A percentile compares a stretch with the other conserved stretches of the same genome.
phyloP scores from a whole-genome alignment of 2,329 filamentous ascomycete species.

The Metarhizium robertsii region DNA sequence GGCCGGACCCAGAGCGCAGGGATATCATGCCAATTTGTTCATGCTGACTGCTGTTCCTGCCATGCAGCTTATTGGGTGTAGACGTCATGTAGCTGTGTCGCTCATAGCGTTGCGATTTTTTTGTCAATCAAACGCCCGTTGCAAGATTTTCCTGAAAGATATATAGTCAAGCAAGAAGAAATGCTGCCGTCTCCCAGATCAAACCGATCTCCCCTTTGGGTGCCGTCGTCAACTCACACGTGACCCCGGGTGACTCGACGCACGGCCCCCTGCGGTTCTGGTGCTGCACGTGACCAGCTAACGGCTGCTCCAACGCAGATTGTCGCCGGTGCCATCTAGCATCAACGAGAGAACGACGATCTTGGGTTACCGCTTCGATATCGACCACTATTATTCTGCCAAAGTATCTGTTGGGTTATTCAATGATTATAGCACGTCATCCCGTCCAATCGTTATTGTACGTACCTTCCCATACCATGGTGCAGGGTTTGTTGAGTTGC shows the following conservation, averaged over 20 bases:
- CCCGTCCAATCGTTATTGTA: slow-evolving; percentile 26
- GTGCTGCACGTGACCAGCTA: not conserved
- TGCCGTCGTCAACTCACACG: not conserved
- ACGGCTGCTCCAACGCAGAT: slow-evolving; percentile 7
- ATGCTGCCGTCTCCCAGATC: too few species aligned
- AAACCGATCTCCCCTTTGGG: too few species aligned
- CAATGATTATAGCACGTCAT: slow-evolving; percentile 22
- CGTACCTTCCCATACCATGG: slow-evolving; percentile 6
- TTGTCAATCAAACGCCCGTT: not conserved
- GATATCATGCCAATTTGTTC: not conserved
- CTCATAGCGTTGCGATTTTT: not conserved
- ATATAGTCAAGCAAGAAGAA: too few species aligned
- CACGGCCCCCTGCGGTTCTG: not conserved
- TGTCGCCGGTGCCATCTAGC: slow-evolving; percentile 6
- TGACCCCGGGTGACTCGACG: not conserved
- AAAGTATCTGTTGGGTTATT: slow-evolving; percentile 29
- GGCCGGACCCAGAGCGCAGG: not conserved
- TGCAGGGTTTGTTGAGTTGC: slow-evolving; percentile 1
- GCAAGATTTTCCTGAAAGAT: not conserved
- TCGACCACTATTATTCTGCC: slow-evolving; percentile 27
- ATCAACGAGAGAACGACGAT: slow-evolving; percentile 8
- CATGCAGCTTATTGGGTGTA: not conserved
- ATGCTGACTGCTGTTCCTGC: not conserved
- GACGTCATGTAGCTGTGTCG: not conserved
- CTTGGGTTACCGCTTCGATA: slow-evolving; percentile 18